Base-by-base conservation (phyloP, 2,329 filamentous ascomycete species). In the Fusarium sp. region DNA sequence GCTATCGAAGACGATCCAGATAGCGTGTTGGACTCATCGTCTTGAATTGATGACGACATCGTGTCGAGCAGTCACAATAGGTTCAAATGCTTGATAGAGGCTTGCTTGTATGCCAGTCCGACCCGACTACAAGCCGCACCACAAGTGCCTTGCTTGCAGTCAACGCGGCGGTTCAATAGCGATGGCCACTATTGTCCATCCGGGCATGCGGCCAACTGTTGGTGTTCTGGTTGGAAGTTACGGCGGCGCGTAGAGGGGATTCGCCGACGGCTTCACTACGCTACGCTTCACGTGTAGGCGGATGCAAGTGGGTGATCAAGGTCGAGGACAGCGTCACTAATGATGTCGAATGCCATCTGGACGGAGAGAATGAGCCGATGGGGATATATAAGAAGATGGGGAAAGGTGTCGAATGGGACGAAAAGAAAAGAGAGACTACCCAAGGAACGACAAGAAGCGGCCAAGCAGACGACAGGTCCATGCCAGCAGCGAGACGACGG, bases 111-210 rank as follows among this genome's bases (percentile, higher is more conserved):
- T n/a, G 43, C 53, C 53, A 56, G 61, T 46, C 58, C 58, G 59
- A 53, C 35, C 53, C 49, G 43, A 63, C 64, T 56, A 67, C 65
- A 56, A 56, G 52, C 54, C 44, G 65, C 55, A 62, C 49, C 48
- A 32, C 47, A 15, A 50, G 55, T 59, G 50, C 58, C 53, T 42
- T 50, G 52, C 56, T 52, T 68, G 68, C 62, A 61, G 64, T 60
- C 61, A 64, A 61, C 56, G 61, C 61, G 68, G 59, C 65, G 59
- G 45, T 56, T 63, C 48, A 61, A 53, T 58, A 41, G 56, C 36
- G 41, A 54, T 58, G 58, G 60, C 54, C 39, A 66, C 45, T 58
- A 34, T 61, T 48, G 45, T 71, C 69, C 69, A 72, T 70, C 43
- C 61, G 53, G 46, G 48, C 57, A 59, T 61, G 35, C 52, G 50